A percentile compares a stretch with the other conserved stretches of the same genome.
Evolutionary conservation across 164 flowering plant species (phyloP).

Genomic region (Liriodendron chinense): DNA sequence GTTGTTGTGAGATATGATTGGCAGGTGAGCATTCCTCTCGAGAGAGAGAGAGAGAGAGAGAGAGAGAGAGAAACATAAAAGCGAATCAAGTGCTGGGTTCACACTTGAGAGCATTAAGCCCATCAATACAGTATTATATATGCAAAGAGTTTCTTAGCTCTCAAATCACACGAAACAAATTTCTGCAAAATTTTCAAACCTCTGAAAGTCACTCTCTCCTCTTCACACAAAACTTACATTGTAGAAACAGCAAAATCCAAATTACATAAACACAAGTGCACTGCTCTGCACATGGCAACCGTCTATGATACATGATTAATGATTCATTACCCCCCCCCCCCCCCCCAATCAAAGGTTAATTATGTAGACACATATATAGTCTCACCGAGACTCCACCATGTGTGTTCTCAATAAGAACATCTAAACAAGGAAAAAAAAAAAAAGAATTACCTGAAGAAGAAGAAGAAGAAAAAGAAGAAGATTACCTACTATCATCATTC

Average conservation of each 20-base stretch:
- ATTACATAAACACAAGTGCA: conserved; percentile 23
- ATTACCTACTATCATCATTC: conserved; percentile 23
- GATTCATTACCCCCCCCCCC: background rate
- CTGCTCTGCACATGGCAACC: conserved; percentile 1
- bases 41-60: too few species aligned
- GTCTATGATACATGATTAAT: conserved; percentile 26
- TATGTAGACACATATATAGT: conserved; percentile 24
- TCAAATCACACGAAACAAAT: background rate
- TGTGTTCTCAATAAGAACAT: background rate
- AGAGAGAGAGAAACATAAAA: too few species aligned
- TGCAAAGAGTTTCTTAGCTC: too few species aligned
- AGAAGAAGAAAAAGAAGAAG: conserved; percentile 4
- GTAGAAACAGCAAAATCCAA: conserved; percentile 21
- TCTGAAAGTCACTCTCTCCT: background rate
- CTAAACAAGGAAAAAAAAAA: conserved; percentile 13
- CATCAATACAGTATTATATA: too few species aligned
- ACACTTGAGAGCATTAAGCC: too few species aligned
- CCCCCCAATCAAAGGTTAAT: background rate
- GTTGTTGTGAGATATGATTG: too few species aligned
- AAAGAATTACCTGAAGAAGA: conserved; percentile 21
- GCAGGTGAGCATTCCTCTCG: too few species aligned
- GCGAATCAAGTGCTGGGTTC: too few species aligned
- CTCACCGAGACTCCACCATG: conserved; percentile 21
- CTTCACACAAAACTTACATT: conserved; percentile 34
- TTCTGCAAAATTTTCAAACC: background rate